Evolutionary conservation across 805 yeast species (phyloP).

Genomic region (Spathaspora passalidarum): DNA sequence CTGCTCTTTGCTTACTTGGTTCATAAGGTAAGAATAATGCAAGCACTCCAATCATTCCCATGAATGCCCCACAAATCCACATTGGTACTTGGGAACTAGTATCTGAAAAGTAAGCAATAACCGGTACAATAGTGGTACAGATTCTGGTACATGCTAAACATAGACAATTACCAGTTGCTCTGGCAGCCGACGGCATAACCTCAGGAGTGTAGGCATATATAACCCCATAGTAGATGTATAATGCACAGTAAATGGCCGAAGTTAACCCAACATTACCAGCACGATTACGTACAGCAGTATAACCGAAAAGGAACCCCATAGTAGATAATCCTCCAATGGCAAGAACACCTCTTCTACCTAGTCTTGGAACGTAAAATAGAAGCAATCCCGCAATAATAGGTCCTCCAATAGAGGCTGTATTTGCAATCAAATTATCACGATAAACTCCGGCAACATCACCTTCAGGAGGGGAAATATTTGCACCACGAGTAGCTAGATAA

Average conservation of each 20-base stretch:
- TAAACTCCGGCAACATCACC: conserved; percentile 17
- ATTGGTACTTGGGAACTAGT: conserved; percentile 29
- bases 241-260: conserved; percentile 47
- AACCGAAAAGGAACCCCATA: conserved; percentile 58
- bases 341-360: conserved; percentile 62
- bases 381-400: conserved; percentile 27
- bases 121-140: conserved; percentile 34
- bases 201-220: conserved; percentile 40
- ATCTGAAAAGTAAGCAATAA: conserved; percentile 33
- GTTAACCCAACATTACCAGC: conserved; percentile 42
- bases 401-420: conserved; percentile 26
- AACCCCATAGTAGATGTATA: conserved; percentile 30
- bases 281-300: conserved; percentile 54
- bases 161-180: conserved; percentile 37
- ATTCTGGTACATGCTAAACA: conserved; percentile 31
- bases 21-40: conserved; percentile 34
- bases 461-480: conserved; percentile 33
- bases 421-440: conserved; percentile 26
- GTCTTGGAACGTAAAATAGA: conserved; percentile 15
- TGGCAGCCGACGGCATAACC: conserved; percentile 30
- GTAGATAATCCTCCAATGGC: conserved; percentile 49
- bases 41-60: conserved; percentile 30
- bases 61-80: conserved; percentile 34
- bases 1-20: conserved; percentile 26
- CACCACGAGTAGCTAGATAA: conserved; percentile 51